Conservation (phyloP, 371 early-diverging fungal genomes). For the Circinella umbellata region DNA sequence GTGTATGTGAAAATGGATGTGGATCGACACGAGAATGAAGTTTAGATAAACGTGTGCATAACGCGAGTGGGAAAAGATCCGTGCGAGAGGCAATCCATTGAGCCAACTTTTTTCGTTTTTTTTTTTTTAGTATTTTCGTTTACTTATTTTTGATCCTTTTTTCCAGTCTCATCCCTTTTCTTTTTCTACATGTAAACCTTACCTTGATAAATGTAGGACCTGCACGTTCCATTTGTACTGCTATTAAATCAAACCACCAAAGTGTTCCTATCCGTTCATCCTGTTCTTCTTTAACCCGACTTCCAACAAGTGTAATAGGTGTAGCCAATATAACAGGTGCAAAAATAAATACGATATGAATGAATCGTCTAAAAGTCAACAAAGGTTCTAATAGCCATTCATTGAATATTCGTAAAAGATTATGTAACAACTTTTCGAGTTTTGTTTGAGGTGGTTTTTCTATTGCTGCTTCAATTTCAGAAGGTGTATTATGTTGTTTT, state of each 20-base stretch:
- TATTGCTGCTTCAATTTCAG: conserved; percentile 32
- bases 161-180: not conserved
- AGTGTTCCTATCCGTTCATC: conserved; percentile 66
- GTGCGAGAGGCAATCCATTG: conserved; percentile 97
- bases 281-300: conserved; percentile 41
- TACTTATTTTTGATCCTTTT: not conserved
- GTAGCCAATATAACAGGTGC: conserved; percentile 63
- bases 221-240: conserved; percentile 79
- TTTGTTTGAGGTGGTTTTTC: conserved; percentile 17
- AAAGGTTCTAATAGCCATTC: conserved; percentile 64
- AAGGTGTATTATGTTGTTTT: conserved; percentile 25
- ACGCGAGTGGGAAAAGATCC: conserved; percentile 85
- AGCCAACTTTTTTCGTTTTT: conserved; percentile 64
- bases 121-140: not conserved
- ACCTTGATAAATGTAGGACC: conserved; percentile 96
- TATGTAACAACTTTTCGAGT: conserved; percentile 17
- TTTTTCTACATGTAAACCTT: not conserved
- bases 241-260: conserved; percentile 86
- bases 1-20: conserved; percentile 77
- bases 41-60: conserved; percentile 77
- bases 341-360: conserved; percentile 64
- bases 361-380: conserved; percentile 59
- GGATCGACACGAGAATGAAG: conserved; percentile 86
- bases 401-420: conserved; percentile 41
- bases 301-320: conserved; percentile 64